These are phyloP conservation scores for Nicotiana noctiflora DNA, from an alignment of 257 asterid species.

Conservation along the genomic window DNA sequence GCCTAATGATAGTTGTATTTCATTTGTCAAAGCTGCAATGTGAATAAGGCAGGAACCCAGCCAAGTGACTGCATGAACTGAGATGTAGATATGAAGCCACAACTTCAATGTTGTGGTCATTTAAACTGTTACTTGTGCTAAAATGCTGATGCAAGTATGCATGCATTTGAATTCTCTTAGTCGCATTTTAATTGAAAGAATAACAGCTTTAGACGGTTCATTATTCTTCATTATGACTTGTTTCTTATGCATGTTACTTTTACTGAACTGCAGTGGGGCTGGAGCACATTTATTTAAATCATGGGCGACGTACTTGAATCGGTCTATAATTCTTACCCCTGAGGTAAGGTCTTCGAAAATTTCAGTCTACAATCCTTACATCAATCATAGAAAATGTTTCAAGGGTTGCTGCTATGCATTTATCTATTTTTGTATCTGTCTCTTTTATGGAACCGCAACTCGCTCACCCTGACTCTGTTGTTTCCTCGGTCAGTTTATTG, in stretches of 20 bases:
- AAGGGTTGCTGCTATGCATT: background rate
- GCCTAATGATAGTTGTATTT: background rate
- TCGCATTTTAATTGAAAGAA: conserved; percentile 3
- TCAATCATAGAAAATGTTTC: background rate
- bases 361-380: background rate
- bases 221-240: background rate
- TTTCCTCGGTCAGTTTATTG: background rate
- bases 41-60: background rate
- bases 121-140: background rate
- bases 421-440: background rate
- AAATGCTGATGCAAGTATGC: background rate
- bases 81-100: background rate
- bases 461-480: background rate
- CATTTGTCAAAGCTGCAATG: background rate
- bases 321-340: conserved; percentile 90
- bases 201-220: background rate
- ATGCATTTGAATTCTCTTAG: background rate
- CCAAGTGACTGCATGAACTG: background rate
- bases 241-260: conserved; percentile 15
- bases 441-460: background rate
- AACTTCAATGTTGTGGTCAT: background rate
- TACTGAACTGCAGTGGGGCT: conserved; percentile 69
- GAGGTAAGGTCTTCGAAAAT: conserved; percentile 46
- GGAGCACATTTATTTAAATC: conserved; percentile 99
- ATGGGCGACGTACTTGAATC: conserved; percentile 78